phyloP scores from a whole-genome alignment of 495 filamentous ascomycete genomes.

The Letharia lupina region DNA sequence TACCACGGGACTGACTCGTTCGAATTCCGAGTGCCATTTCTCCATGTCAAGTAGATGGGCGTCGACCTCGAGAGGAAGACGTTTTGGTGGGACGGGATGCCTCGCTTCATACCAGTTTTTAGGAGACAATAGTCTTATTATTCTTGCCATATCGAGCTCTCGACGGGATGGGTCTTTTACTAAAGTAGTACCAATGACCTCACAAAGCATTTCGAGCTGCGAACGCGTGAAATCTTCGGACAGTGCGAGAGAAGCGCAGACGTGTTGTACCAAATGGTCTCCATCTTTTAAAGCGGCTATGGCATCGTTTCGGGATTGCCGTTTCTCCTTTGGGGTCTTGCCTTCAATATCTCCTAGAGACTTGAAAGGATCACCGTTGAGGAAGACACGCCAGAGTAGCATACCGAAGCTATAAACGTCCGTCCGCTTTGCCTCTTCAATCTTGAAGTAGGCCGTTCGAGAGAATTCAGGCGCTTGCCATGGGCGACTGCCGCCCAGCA shows the following conservation, averaged over 20 bases:
- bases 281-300: slow-evolving; percentile 22
- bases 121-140: slow-evolving; percentile 25
- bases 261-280: slow-evolving; percentile 27
- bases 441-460: slow-evolving; percentile 23
- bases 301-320: slow-evolving; percentile 23
- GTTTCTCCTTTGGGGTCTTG: slow-evolving; percentile 19
- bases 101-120: slow-evolving; percentile 26
- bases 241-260: slow-evolving; percentile 23
- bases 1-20: slow-evolving; percentile 21
- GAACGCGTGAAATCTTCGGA: slow-evolving; percentile 15
- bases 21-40: slow-evolving; percentile 26
- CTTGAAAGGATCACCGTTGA: slow-evolving; percentile 28
- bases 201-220: slow-evolving; percentile 26
- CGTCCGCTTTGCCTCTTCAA: slow-evolving; percentile 29
- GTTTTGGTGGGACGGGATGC: slow-evolving; percentile 21
- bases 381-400: slow-evolving; percentile 26
- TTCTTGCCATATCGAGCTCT: slow-evolving; percentile 26
- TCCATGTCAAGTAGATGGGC: slow-evolving; percentile 27
- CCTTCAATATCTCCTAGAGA: slow-evolving; percentile 21
- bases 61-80: slow-evolving; percentile 22
- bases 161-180: slow-evolving; percentile 23
- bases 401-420: slow-evolving; percentile 30
- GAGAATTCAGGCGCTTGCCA: slow-evolving; percentile 29
- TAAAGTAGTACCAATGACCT: slow-evolving; percentile 25
- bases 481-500: slow-evolving; percentile 26